These are phyloP conservation scores for Penicillium longicatenatum DNA, from an alignment of 495 filamentous ascomycete species.

Conservation along the genomic window DNA sequence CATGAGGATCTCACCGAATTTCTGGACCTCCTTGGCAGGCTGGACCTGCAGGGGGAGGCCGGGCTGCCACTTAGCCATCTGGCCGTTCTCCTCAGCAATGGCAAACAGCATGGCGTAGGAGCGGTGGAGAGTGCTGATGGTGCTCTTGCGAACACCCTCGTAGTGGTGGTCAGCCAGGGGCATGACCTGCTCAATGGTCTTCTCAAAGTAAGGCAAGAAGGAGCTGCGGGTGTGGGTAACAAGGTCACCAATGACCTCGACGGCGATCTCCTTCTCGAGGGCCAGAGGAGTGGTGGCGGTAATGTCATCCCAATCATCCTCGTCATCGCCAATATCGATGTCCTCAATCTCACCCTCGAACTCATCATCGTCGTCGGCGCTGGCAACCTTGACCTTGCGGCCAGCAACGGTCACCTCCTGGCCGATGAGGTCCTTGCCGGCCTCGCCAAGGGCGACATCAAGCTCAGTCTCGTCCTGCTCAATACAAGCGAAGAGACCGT, in stretches of 20 bases:
- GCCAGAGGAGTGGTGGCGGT: constrained; percentile 81
- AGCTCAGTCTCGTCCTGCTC: constrained; percentile 88
- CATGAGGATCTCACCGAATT: constrained; percentile 86
- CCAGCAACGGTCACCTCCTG: constrained; percentile 75
- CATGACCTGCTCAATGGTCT: constrained; percentile 79
- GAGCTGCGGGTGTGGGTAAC: constrained; percentile 77
- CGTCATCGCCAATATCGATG: constrained; percentile 69
- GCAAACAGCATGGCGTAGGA: constrained; percentile 90
- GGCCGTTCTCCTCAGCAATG: constrained; percentile 77
- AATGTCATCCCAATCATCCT: constrained; percentile 84
- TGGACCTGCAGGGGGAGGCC: constrained; percentile 81
- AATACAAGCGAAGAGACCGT: constrained; percentile 80
- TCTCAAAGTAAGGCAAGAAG: constrained; percentile 86
- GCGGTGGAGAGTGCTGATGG: constrained; percentile 88
- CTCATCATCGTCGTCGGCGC: constrained; percentile 57
- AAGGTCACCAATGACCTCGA: constrained; percentile 92
- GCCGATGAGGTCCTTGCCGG: constrained; percentile 74
- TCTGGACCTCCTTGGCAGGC: constrained; percentile 72
- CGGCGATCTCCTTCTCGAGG: constrained; percentile 94
- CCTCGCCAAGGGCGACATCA: constrained; percentile 75
- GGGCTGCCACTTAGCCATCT: constrained; percentile 81
- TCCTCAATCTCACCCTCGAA: constrained; percentile 61
- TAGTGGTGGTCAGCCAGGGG: constrained; percentile 83
- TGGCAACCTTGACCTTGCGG: constrained; percentile 81
- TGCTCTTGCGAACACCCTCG: constrained; percentile 89